phyloP scores from a whole-genome alignment of 192 early-diverging fungal genomes.

The Coemansia sp. region DNA sequence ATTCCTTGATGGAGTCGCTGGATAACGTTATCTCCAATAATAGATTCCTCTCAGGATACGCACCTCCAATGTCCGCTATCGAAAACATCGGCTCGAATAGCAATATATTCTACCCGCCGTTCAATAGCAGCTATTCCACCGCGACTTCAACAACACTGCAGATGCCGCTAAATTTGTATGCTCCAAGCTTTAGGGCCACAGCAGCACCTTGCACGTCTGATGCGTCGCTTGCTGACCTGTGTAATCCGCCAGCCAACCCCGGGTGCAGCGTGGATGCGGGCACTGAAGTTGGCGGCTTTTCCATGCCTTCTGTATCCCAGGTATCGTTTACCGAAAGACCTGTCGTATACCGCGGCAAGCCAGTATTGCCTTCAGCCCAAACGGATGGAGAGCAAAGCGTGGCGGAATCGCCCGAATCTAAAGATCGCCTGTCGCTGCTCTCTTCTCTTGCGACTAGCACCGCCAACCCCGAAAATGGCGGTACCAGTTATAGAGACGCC shows the following conservation, averaged over 20 bases:
- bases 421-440: background rate
- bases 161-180: conserved; percentile 2
- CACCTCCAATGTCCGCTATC: background rate
- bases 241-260: background rate
- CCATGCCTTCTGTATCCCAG: background rate
- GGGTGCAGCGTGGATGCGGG: background rate
- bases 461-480: background rate
- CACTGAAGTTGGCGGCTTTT: background rate
- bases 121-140: background rate
- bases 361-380: background rate
- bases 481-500: background rate
- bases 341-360: background rate
- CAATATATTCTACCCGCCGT: background rate
- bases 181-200: conserved; percentile 17
- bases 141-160: background rate
- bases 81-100: background rate
- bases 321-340: background rate
- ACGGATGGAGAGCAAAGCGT: background rate
- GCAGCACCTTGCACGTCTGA: conserved; percentile 1
- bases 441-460: background rate
- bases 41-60: background rate
- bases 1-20: background rate
- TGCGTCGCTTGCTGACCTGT: background rate
- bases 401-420: background rate
- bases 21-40: background rate